A percentile compares a stretch with the other conserved stretches of the same genome.
Evolutionary conservation across 2,329 filamentous ascomycete genomes (phyloP).

Genomic region (Aureobasidium zeae): DNA sequence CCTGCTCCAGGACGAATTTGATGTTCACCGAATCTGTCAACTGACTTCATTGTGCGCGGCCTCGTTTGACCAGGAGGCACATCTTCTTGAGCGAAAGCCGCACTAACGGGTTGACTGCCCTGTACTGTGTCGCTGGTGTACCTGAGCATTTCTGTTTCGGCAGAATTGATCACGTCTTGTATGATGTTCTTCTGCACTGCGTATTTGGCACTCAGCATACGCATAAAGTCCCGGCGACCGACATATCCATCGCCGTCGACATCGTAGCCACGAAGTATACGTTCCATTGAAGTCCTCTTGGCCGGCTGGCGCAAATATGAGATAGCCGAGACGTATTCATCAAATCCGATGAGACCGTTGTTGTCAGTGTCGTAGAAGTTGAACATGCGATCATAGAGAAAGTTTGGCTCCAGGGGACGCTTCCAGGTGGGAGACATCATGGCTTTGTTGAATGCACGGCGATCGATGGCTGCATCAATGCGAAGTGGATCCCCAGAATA

Average conservation of each 20-base stretch:
- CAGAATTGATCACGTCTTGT: constrained; percentile 65
- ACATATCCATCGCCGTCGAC: constrained; percentile 82
- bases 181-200: constrained; percentile 84
- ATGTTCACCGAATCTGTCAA: constrained; percentile 26
- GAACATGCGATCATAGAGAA: constrained; percentile 95
- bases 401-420: constrained; percentile 72
- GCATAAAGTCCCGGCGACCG: constrained; percentile 74
- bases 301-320: constrained; percentile 52
- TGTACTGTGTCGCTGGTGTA: constrained; percentile 31
- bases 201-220: constrained; percentile 89
- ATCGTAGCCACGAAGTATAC: constrained; percentile 84
- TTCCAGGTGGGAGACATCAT: constrained; percentile 53
- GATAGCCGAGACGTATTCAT: constrained; percentile 80
- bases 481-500: constrained; percentile 70
- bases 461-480: constrained; percentile 75
- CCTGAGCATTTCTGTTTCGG: constrained; percentile 51
- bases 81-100: constrained; percentile 34
- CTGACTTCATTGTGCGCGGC: constrained; percentile 25
- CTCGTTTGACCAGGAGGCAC: constrained; percentile 26
- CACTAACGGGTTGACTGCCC: constrained; percentile 39
- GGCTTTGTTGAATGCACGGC: constrained; percentile 84
- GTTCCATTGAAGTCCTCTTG: constrained; percentile 56
- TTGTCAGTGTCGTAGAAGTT: constrained; percentile 88
- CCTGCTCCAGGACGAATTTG: constrained; percentile 17
- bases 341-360: constrained; percentile 82